Evolutionary conservation across 768 basidiomycete species (phyloP).

Genomic region (Vararia minispora): DNA sequence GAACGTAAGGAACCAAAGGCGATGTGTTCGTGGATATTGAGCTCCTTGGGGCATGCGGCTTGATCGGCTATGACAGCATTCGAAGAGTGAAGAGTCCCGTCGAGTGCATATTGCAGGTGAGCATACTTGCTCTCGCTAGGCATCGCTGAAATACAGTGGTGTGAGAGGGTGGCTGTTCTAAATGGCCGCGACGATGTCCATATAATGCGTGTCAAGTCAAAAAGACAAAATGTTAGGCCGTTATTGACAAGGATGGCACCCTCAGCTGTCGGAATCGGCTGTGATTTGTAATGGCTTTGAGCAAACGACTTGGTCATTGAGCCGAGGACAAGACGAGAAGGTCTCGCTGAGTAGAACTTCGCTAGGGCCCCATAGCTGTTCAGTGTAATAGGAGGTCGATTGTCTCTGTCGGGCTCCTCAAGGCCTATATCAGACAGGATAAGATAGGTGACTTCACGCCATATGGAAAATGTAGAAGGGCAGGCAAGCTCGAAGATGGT

Average conservation of each 20-base stretch:
- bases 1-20: conserved; percentile 35
- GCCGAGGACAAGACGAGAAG: conserved; percentile 2
- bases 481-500: conserved; percentile 6
- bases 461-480: conserved; percentile 4
- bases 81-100: conserved; percentile 16
- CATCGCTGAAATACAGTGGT: not conserved
- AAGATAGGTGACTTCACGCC: conserved; percentile 5
- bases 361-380: conserved; percentile 3
- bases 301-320: conserved; percentile 5
- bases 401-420: not conserved
- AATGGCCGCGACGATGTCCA: conserved; percentile 1
- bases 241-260: conserved; percentile 1
- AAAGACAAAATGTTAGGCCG: conserved; percentile 2
- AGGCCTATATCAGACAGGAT: conserved; percentile 5
- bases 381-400: not conserved
- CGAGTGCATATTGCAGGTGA: not conserved
- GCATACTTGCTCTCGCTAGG: not conserved
- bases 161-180: not conserved
- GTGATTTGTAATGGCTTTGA: conserved; percentile 1
- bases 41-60: conserved; percentile 25
- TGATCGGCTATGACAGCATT: conserved; percentile 36
- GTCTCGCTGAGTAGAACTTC: not conserved
- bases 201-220: not conserved
- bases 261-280: conserved; percentile 1
- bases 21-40: conserved; percentile 34